A percentile compares a stretch with the other conserved stretches of the same genome.
phyloP scores from a whole-genome alignment of 768 basidiomycete genomes.

The Trametes gibbosa region DNA sequence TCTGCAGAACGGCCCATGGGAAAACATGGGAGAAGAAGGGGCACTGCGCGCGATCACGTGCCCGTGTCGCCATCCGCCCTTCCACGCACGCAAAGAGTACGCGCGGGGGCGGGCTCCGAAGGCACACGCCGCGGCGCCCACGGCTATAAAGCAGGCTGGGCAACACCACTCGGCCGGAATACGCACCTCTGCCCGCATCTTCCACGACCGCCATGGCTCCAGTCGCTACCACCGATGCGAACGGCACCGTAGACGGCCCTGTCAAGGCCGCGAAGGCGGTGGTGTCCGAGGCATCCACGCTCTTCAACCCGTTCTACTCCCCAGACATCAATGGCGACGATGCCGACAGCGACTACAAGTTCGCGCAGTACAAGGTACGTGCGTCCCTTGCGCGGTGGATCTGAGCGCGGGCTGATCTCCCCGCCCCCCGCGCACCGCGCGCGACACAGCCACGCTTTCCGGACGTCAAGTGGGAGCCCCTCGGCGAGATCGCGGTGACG shows the following conservation, averaged over 20 bases:
- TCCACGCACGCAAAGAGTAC: constrained; percentile 24
- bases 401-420: neutral
- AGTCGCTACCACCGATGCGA: constrained; percentile 41
- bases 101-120: neutral
- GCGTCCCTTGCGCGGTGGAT: neutral
- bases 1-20: constrained; percentile 1
- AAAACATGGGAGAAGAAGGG: neutral
- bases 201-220: constrained; percentile 42
- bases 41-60: constrained; percentile 27
- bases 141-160: constrained; percentile 8
- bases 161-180: neutral
- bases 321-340: constrained; percentile 49
- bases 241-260: constrained; percentile 23
- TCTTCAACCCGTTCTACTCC: constrained; percentile 69
- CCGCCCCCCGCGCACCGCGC: neutral
- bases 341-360: constrained; percentile 50
- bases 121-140: neutral
- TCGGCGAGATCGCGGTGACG: constrained; percentile 53
- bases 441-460: constrained; percentile 59
- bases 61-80: constrained; percentile 28
- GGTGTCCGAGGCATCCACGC: constrained; percentile 10
- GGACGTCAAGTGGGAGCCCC: constrained; percentile 59
- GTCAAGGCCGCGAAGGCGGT: constrained; percentile 25
- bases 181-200: constrained; percentile 2
- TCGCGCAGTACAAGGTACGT: constrained; percentile 57